phyloP scores from a whole-genome alignment of 192 early-diverging fungal species.

The Podila epicladia region DNA sequence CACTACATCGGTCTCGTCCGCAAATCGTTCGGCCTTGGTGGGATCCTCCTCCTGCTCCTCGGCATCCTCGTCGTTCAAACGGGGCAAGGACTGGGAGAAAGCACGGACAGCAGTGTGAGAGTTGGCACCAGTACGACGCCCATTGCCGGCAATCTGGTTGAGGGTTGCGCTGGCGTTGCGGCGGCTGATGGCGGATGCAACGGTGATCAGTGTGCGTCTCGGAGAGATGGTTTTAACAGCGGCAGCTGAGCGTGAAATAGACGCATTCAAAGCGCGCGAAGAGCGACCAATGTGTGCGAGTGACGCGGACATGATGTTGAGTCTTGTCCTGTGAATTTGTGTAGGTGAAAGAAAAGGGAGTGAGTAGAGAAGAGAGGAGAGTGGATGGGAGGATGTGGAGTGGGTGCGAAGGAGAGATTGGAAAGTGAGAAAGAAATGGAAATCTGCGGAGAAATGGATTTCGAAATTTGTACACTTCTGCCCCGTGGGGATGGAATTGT shows the following conservation, averaged over 20 bases:
- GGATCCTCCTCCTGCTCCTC: conserved; percentile 61
- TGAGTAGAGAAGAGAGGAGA: not conserved
- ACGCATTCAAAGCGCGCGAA: conserved; percentile 33
- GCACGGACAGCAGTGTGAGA: conserved; percentile 25
- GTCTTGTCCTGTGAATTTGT: conserved; percentile 8
- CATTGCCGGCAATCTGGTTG: conserved; percentile 3
- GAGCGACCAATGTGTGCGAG: conserved; percentile 30
- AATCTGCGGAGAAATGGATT: conserved; percentile 4
- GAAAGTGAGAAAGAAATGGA: not conserved
- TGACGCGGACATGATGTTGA: conserved; percentile 37
- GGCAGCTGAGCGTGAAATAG: conserved; percentile 13
- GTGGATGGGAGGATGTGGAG: not conserved
- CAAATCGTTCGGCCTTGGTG: conserved; percentile 67
- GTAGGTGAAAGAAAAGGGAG: not conserved
- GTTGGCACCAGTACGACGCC: not conserved
- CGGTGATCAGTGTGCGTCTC: conserved; percentile 36
- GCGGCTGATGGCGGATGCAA: conserved; percentile 27
- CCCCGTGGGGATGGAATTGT: too few relatives aligned
- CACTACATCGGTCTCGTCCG: conserved; percentile 94
- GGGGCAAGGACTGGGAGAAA: conserved; percentile 35
- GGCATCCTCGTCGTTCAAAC: conserved; percentile 24
- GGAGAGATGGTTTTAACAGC: conserved; percentile 12
- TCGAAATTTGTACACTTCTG: not conserved
- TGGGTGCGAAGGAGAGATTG: not conserved
- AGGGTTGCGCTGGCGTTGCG: conserved; percentile 7